Conservation (phyloP, 1,284 basidiomycete genomes). For the Pseudozyma thailandica region DNA sequence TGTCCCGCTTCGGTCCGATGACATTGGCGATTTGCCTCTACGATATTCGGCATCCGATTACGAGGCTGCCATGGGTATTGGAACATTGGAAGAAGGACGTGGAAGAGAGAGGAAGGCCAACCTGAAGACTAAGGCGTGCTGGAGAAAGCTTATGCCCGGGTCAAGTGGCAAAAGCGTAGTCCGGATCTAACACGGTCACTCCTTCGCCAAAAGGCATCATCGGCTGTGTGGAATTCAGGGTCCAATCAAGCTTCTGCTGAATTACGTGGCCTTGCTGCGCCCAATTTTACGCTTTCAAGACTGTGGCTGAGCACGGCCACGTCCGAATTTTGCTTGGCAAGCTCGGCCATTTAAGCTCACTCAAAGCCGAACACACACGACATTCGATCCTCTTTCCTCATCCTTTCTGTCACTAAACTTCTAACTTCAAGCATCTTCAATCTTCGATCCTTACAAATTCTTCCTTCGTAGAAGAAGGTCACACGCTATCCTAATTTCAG, state of each 20-base stretch:
- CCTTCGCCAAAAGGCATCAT: neutral
- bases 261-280: conserved; percentile 9
- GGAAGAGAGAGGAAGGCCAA: too few relatives aligned
- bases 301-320: conserved; percentile 1
- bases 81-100: too few relatives aligned
- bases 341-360: conserved; percentile 32
- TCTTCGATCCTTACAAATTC: too few relatives aligned
- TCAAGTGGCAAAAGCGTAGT: neutral
- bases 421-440: neutral
- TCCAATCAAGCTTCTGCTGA: neutral
- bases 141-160: neutral
- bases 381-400: neutral
- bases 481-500: too few relatives aligned
- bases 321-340: conserved; percentile 17
- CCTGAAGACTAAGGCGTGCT: too few relatives aligned
- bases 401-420: neutral
- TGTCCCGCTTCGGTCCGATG: too few relatives aligned
- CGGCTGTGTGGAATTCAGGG: conserved; percentile 2
- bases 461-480: too few relatives aligned
- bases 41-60: too few relatives aligned
- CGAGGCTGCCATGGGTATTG: too few relatives aligned
- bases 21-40: too few relatives aligned
- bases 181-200: neutral
- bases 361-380: conserved; percentile 19
- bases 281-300: neutral